These are phyloP conservation scores for Carex scoparia DNA, from an alignment of 176 grass and related monocot species.

Conservation along the genomic window DNA sequence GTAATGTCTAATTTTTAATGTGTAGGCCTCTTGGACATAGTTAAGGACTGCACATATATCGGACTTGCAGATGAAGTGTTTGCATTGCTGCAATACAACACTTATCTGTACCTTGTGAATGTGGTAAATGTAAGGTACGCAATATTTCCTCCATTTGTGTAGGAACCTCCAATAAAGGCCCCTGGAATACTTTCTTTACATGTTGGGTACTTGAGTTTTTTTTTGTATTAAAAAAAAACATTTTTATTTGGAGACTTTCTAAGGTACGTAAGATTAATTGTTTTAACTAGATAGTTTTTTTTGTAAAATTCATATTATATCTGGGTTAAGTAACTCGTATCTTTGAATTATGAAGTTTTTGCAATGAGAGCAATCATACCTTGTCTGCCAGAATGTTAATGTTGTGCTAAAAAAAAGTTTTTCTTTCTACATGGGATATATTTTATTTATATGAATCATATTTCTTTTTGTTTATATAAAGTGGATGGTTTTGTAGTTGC, in stretches of 20 bases:
- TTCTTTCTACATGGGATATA: not conserved
- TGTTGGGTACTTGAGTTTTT: not conserved
- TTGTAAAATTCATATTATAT: not conserved
- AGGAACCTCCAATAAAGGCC: not conserved
- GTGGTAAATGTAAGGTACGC: conserved; percentile 76
- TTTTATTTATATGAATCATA: not conserved
- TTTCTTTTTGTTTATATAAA: not conserved
- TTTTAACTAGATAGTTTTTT: not conserved
- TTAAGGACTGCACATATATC: conserved; percentile 94
- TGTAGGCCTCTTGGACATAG: conserved; percentile 70
- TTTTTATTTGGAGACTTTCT: not conserved
- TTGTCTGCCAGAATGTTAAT: not conserved
- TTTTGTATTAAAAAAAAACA: not conserved
- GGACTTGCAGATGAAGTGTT: conserved; percentile 80
- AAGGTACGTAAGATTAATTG: not conserved
- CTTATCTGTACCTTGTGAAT: conserved; percentile 80
- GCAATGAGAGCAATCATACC: not conserved
- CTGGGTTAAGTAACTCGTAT: not conserved
- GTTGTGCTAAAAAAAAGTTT: not conserved
- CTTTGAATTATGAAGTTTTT: not conserved
- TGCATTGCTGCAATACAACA: conserved; percentile 76
- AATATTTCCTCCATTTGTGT: not conserved
- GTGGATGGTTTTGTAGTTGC: not conserved
- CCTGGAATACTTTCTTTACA: not conserved
- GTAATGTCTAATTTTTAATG: conserved; percentile 19